Evolutionary conservation across 345 rosid genomes (phyloP), one percentile per base, ranked within the genome.

Genomic region (Salix arbutifolia): DNA sequence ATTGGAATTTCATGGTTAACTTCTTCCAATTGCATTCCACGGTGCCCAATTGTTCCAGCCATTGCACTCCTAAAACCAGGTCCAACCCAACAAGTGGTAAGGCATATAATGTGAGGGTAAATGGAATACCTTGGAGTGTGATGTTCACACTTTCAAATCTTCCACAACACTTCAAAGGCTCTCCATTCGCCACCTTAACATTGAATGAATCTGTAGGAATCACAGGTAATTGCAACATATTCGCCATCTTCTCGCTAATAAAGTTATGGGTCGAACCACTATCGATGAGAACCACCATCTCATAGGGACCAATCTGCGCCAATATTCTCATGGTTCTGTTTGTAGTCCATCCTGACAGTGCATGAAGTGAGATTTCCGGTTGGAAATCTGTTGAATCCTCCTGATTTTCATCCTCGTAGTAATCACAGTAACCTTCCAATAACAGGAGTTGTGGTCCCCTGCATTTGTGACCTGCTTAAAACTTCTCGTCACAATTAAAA

Each of bases 331-430:
- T 74, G 1, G 38, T 64, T 16, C 17, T 40, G 0, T 4, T 10
- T 1, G 14, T 10, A 0, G 58, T 44, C 73, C 61, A 70, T 5
- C 73, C 7, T 1, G 6, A 14, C 1, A 70, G 25, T 0, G 73
- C 38, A 25, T 46, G 61, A 1, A 74, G 42, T 5, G 77, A 62
- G 5, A 64, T 19, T 25, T 74, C 0, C 0, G 12, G 44, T 40
- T 40, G 3, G 11, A 40, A 9, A 0, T 40, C 3, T 2, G 11
- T 2, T 0, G 12, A 40, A 11, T 11, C 12, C 1, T 44, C 48
- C 0, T 10, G 13, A 0, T 44, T 14, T 0, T 44, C 48, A 12
- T 14, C 5, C 1, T 44, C 5, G 2, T 0, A 1, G 0, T 9
- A 9, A 2, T 40, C 44, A 40, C 1, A 2, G 3, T 2, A 9